Evolutionary conservation across 352 stramenopile species (phyloP).

Genomic region (Phytophthora melonis): DNA sequence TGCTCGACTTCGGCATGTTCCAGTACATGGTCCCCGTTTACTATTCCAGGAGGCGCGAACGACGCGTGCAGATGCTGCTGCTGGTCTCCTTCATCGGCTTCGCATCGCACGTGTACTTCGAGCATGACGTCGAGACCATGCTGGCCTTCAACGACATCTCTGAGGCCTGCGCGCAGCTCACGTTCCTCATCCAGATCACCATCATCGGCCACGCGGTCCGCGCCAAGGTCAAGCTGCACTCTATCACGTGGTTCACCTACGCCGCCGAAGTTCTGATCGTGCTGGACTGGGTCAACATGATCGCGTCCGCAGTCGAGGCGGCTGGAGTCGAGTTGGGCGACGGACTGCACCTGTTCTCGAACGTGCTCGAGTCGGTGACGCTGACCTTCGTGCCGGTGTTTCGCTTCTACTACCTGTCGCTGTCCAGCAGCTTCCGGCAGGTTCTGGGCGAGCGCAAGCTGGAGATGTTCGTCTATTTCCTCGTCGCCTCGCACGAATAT

Average conservation of each 20-base stretch:
- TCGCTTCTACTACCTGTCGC: slow-evolving; percentile 33
- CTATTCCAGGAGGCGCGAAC: slow-evolving; percentile 20
- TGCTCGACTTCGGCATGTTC: slow-evolving; percentile 26
- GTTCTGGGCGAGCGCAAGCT: slow-evolving; percentile 18
- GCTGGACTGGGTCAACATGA: slow-evolving; percentile 11
- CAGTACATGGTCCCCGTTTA: slow-evolving; percentile 26
- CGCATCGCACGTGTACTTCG: slow-evolving; percentile 24
- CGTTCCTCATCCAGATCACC: slow-evolving; percentile 47
- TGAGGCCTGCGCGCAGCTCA: slow-evolving; percentile 35
- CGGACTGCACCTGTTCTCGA: slow-evolving; percentile 12
- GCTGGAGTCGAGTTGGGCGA: slow-evolving; percentile 5
- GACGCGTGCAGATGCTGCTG: slow-evolving; percentile 23
- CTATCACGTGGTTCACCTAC: slow-evolving; percentile 19
- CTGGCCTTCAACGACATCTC: slow-evolving; percentile 38
- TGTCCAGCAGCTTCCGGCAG: slow-evolving; percentile 8
- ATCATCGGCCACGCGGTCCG: slow-evolving; percentile 39
- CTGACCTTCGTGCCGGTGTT: slow-evolving; percentile 27
- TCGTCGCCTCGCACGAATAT: slow-evolving; percentile 29
- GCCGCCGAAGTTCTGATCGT: slow-evolving; percentile 25
- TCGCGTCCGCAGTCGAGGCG: not conserved
- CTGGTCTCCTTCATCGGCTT: slow-evolving; percentile 34
- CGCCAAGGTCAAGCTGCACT: slow-evolving; percentile 31
- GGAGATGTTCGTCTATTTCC: slow-evolving; percentile 27
- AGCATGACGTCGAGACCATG: slow-evolving; percentile 14
- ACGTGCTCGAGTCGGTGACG: slow-evolving; percentile 26